Percentiles rank a stretch among this genome's conserved stretches.
Evolutionary conservation across 306 rosid species (phyloP).

Genomic region (Quercus ilex): DNA sequence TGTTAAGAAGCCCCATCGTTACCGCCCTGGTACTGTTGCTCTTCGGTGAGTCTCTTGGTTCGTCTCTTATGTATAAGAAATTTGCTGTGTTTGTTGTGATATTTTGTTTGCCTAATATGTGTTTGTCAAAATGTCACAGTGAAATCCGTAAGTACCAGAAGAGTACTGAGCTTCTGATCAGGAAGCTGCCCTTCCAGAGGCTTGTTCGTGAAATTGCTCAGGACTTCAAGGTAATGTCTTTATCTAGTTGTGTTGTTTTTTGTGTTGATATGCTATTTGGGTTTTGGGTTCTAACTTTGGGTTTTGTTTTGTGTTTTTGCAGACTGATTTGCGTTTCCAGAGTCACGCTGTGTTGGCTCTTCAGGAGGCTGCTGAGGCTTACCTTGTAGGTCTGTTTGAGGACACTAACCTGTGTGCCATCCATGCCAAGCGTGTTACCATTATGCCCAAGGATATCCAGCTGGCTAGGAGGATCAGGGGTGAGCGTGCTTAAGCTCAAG

Average conservation of each 20-base stretch:
- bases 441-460: conserved; percentile 95
- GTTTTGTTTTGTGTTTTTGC: not conserved
- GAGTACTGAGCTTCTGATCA: conserved; percentile 84
- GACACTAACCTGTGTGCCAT: conserved; percentile 91
- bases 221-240: conserved; percentile 67
- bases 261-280: not conserved
- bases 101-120: too few species aligned
- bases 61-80: too few species aligned
- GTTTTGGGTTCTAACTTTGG: not conserved
- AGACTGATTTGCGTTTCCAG: conserved; percentile 97
- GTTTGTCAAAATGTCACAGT: conserved; percentile 18
- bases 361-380: conserved; percentile 96
- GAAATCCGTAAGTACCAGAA: conserved; percentile 94
- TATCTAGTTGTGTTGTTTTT: too few species aligned
- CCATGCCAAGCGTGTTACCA: conserved; percentile 93
- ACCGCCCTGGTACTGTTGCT: conserved; percentile 94
- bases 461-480: conserved; percentile 88
- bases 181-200: conserved; percentile 96
- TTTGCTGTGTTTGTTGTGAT: not conserved
- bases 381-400: conserved; percentile 83
- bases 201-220: conserved; percentile 94
- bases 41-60: conserved; percentile 48
- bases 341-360: conserved; percentile 89
- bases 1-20: conserved; percentile 93
- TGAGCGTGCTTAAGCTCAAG: conserved; percentile 63